These are phyloP conservation scores for Suillus cothurnatus DNA, from an alignment of 768 basidiomycete genomes.

Conservation along the genomic window DNA sequence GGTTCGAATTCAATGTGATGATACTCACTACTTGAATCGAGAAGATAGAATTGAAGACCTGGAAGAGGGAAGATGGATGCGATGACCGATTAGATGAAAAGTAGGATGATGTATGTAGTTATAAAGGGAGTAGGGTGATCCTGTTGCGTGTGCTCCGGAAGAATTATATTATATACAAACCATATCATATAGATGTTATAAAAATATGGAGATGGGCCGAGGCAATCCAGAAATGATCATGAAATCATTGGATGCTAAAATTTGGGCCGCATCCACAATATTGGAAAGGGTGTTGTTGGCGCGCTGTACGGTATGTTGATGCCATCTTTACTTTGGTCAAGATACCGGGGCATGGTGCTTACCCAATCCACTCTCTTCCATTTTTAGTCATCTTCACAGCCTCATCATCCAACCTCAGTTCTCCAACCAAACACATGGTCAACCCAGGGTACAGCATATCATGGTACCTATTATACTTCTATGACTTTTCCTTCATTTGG, in stretches of 20 bases:
- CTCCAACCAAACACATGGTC: too few species aligned
- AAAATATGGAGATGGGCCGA: constrained; percentile 1
- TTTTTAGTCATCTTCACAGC: background rate
- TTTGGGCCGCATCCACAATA: background rate
- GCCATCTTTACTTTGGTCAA: background rate
- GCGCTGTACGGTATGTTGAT: background rate
- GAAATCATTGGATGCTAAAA: constrained; percentile 2
- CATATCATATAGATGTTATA: background rate
- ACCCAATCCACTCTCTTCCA: background rate
- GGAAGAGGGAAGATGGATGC: background rate
- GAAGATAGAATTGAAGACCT: background rate
- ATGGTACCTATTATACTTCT: too few species aligned
- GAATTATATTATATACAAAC: constrained; percentile 4
- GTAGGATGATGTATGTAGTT: background rate
- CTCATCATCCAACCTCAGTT: background rate
- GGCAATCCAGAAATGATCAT: background rate
- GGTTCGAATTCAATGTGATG: background rate
- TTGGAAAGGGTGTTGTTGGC: constrained; percentile 1
- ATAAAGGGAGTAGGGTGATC: background rate
- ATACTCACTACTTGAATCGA: background rate
- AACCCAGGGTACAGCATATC: background rate
- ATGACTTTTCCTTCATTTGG: background rate
- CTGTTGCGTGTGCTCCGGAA: constrained; percentile 3
- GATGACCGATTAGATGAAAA: constrained; percentile 5
- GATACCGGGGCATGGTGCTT: constrained; percentile 1